phyloP scores from a whole-genome alignment of 2,329 filamentous ascomycete genomes.

The Zasmidium angulare region DNA sequence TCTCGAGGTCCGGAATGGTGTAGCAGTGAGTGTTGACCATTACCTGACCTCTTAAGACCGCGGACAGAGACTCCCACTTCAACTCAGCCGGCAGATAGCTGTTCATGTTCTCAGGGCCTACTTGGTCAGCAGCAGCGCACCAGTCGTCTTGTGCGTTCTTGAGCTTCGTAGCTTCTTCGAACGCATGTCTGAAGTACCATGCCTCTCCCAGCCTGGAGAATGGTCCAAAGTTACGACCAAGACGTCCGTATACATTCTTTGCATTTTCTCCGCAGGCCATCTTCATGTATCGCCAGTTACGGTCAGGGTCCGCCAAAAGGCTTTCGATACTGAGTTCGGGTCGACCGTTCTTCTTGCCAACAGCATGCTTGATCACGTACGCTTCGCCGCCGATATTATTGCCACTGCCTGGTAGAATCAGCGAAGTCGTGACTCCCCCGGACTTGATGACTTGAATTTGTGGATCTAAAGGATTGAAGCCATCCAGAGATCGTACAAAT shows the following conservation, averaged over 20 bases:
- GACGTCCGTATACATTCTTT: constrained; percentile 60
- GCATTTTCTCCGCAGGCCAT: constrained; percentile 73
- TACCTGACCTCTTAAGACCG: constrained; percentile 65
- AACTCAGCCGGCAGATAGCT: constrained; percentile 63
- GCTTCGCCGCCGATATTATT: constrained; percentile 72
- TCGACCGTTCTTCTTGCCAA: constrained; percentile 60
- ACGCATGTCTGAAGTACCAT: constrained; percentile 66
- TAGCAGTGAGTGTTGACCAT: constrained; percentile 72
- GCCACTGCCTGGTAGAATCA: constrained; percentile 67
- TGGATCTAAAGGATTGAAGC: constrained; percentile 61
- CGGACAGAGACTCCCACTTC: constrained; percentile 62
- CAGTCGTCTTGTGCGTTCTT: constrained; percentile 66
- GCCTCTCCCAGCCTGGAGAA: constrained; percentile 66
- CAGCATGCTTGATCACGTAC: constrained; percentile 66
- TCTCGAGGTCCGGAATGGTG: constrained; percentile 65
- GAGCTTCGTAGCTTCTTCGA: constrained; percentile 60
- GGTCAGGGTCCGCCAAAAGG: constrained; percentile 65
- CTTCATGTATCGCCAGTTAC: constrained; percentile 70
- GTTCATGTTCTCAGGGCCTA: constrained; percentile 53
- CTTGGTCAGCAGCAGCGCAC: constrained; percentile 57
- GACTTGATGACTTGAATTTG: constrained; percentile 70
- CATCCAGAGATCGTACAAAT: constrained; percentile 67
- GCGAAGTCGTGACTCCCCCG: constrained; percentile 68
- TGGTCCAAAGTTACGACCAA: constrained; percentile 54
- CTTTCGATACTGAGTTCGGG: constrained; percentile 63